phyloP scores from a whole-genome alignment of 495 filamentous ascomycete species.

The Penicillium canescens region DNA sequence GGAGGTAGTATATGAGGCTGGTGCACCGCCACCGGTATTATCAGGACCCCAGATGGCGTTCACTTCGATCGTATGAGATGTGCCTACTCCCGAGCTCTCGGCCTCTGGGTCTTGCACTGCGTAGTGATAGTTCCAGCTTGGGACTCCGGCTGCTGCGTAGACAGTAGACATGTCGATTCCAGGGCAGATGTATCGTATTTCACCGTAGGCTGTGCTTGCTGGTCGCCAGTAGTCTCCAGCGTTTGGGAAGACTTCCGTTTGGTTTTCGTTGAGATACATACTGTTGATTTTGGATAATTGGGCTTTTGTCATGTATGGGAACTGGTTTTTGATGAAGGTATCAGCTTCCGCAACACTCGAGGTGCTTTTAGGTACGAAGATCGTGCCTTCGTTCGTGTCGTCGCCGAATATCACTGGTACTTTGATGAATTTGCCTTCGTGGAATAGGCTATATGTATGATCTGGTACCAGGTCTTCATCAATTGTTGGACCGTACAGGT shows the following conservation, averaged over 20 bases:
- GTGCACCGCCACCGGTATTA: conserved; percentile 40
- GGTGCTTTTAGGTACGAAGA: conserved; percentile 57
- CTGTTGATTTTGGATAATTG: conserved; percentile 58
- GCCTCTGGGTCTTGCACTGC: conserved; percentile 57
- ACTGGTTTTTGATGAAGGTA: conserved; percentile 62
- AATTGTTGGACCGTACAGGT: conserved; percentile 58
- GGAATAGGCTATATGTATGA: conserved; percentile 59
- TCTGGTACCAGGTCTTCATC: conserved; percentile 60
- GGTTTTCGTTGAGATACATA: conserved; percentile 54
- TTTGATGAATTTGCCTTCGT: conserved; percentile 60
- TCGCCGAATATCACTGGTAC: conserved; percentile 72
- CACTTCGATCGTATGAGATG: conserved; percentile 62
- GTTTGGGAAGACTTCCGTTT: conserved; percentile 41
- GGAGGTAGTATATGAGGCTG: conserved; percentile 52
- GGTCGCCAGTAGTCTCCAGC: conserved; percentile 58
- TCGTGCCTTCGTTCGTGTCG: conserved; percentile 69
- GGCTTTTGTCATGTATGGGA: conserved; percentile 52
- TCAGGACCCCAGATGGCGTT: conserved; percentile 60
- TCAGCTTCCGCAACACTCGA: conserved; percentile 45
- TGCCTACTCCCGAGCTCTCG: conserved; percentile 54
- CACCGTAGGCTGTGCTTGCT: conserved; percentile 64
- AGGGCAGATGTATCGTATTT: conserved; percentile 74
- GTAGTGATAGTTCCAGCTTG: conserved; percentile 65
- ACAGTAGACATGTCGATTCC: conserved; percentile 55
- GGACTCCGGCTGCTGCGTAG: conserved; percentile 35